phyloP scores from a whole-genome alignment of 108 stramenopile genomes.

The Skeletonema menzelii region DNA sequence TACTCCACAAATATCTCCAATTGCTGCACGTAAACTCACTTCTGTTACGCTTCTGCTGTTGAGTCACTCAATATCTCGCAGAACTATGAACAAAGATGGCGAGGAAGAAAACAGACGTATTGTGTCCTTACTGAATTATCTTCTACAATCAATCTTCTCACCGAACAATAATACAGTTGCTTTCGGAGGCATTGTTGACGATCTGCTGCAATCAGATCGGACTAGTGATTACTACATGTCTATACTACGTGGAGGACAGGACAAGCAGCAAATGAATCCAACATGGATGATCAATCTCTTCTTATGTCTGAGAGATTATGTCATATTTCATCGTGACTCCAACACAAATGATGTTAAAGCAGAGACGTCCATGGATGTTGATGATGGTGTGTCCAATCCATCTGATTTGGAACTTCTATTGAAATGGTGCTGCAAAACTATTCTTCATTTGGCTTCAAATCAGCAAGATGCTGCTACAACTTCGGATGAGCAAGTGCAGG shows the following conservation, averaged over 20 bases:
- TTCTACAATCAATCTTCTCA: constrained; percentile 4
- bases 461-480: background rate
- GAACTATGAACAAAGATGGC: background rate
- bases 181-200: background rate
- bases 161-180: background rate
- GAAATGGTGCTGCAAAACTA: constrained; percentile 31
- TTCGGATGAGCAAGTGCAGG: background rate
- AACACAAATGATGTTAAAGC: background rate
- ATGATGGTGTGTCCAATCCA: background rate
- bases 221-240: constrained; percentile 24
- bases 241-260: background rate
- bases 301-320: constrained; percentile 30
- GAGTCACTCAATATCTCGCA: constrained; percentile 15
- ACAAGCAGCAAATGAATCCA: background rate
- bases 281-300: constrained; percentile 34
- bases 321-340: background rate
- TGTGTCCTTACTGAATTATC: constrained; percentile 17
- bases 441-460: constrained; percentile 13
- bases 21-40: constrained; percentile 14
- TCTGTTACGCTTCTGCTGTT: constrained; percentile 21
- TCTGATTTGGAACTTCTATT: constrained; percentile 14
- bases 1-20: constrained; percentile 3
- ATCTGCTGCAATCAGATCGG: constrained; percentile 1
- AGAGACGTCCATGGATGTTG: constrained; percentile 9
- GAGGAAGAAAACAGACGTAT: constrained; percentile 18